A percentile compares a stretch with the other conserved stretches of the same genome.
These are phyloP conservation scores for Schwanniomyces yamadae DNA, from an alignment of 805 yeast species.

Conservation along the genomic window DNA sequence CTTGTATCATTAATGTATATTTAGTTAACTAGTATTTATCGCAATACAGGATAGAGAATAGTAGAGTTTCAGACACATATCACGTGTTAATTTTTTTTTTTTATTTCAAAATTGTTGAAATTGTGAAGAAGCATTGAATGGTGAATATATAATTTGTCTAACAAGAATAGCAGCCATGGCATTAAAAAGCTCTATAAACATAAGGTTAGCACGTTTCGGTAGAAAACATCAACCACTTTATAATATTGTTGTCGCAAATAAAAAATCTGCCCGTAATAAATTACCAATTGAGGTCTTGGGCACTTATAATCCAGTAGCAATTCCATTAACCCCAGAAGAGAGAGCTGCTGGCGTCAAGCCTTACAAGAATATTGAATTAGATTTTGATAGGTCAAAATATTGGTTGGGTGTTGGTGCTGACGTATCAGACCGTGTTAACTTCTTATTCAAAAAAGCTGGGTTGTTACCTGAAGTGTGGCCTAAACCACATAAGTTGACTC, in stretches of 20 bases:
- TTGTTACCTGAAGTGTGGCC: conserved; percentile 62
- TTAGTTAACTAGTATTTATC: not conserved
- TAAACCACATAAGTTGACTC: conserved; percentile 41
- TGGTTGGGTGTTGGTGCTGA: conserved; percentile 99
- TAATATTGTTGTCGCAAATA: conserved; percentile 86
- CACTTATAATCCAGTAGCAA: conserved; percentile 83
- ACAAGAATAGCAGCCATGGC: not conserved
- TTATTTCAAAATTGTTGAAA: not conserved
- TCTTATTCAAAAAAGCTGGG: conserved; percentile 77
- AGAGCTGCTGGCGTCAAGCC: conserved; percentile 56
- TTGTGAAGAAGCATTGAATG: not conserved
- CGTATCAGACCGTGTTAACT: conserved; percentile 78
- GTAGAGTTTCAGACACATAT: not conserved
- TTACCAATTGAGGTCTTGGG: conserved; percentile 95
- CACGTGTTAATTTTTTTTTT: conserved; percentile 3
- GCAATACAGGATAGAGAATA: no score
- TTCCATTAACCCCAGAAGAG: conserved; percentile 63
- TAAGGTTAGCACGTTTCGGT: conserved; percentile 91
- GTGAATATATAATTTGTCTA: not conserved
- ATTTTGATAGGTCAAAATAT: conserved; percentile 85
- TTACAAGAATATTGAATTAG: conserved; percentile 76
- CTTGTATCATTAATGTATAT: not conserved
- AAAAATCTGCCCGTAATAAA: conserved; percentile 74
- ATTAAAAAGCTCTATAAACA: conserved; percentile 71
- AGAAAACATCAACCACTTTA: conserved; percentile 83